Percentiles rank a stretch among this genome's conserved stretches.
Conservation (phyloP, 192 early-diverging fungal genomes). For the Gamsiella multidivaricata region DNA sequence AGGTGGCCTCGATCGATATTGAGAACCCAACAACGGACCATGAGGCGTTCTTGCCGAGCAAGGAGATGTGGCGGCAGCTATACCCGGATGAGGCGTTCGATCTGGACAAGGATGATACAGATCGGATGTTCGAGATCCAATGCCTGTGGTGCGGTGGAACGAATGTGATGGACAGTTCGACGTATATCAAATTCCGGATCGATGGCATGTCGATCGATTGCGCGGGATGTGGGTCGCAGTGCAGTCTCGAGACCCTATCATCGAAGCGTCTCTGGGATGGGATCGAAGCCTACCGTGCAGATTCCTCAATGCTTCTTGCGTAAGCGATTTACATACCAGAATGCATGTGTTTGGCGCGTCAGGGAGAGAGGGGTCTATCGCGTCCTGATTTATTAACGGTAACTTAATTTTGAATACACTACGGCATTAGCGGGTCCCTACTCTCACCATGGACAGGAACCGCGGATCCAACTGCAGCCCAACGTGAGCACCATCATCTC, state of each 20-base stretch:
- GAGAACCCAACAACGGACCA: conserved; percentile 50
- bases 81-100: conserved; percentile 41
- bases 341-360: neutral
- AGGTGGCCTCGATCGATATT: conserved; percentile 53
- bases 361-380: too few species aligned
- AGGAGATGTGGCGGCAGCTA: conserved; percentile 51
- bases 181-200: conserved; percentile 50
- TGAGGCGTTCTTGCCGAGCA: conserved; percentile 38
- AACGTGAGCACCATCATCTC: conserved; percentile 42
- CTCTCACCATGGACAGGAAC: conserved; percentile 43
- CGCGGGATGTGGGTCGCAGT: conserved; percentile 48
- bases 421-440: conserved; percentile 49
- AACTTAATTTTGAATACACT: too few species aligned
- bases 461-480: conserved; percentile 16
- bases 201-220: conserved; percentile 51
- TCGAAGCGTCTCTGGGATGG: conserved; percentile 52
- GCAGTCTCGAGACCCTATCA: conserved; percentile 47
- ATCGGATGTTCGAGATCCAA: conserved; percentile 44
- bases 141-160: conserved; percentile 48
- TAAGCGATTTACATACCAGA: conserved; percentile 7
- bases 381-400: too few species aligned
- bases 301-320: conserved; percentile 33
- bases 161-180: conserved; percentile 54
- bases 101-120: conserved; percentile 39
- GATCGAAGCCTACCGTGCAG: conserved; percentile 37